These are phyloP conservation scores for Lentinula aciculospora DNA, from an alignment of 768 basidiomycete genomes.

Conservation along the genomic window DNA sequence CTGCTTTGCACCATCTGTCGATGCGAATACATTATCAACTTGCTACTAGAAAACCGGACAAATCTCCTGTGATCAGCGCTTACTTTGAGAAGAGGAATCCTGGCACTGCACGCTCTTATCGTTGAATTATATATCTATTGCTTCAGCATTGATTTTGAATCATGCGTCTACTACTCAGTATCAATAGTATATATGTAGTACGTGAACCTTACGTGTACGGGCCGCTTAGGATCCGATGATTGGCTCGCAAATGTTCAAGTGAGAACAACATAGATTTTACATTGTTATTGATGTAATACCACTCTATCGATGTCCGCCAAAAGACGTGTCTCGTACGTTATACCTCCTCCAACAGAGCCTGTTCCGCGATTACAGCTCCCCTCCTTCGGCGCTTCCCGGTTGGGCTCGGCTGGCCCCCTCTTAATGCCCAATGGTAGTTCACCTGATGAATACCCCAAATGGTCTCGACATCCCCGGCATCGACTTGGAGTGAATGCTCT, in stretches of 20 bases:
- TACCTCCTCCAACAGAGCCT: conserved; percentile 63
- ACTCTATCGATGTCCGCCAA: conserved; percentile 22
- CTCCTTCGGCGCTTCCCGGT: conserved; percentile 50
- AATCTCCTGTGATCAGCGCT: not conserved
- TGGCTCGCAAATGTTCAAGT: conserved; percentile 2
- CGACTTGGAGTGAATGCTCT: conserved; percentile 82
- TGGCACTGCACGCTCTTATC: not conserved
- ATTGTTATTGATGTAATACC: conserved; percentile 1
- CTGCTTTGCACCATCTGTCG: conserved; percentile 55
- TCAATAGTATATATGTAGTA: no score
- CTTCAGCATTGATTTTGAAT: not conserved
- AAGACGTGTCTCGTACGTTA: conserved; percentile 82
- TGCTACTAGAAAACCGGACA: conserved; percentile 11
- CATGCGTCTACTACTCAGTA: no score
- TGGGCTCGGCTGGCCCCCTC: conserved; percentile 67
- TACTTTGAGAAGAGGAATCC: conserved; percentile 2
- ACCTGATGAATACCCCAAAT: conserved; percentile 18
- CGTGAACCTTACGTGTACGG: no score
- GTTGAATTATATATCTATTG: not conserved
- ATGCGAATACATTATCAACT: conserved; percentile 64
- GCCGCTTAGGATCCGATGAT: not conserved
- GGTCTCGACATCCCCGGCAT: conserved; percentile 63
- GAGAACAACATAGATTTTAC: conserved; percentile 1
- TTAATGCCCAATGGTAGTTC: conserved; percentile 35
- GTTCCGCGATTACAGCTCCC: conserved; percentile 71